These are phyloP conservation scores for Xylaria sp. DNA, from an alignment of 2,329 filamentous ascomycete species.

Conservation along the genomic window DNA sequence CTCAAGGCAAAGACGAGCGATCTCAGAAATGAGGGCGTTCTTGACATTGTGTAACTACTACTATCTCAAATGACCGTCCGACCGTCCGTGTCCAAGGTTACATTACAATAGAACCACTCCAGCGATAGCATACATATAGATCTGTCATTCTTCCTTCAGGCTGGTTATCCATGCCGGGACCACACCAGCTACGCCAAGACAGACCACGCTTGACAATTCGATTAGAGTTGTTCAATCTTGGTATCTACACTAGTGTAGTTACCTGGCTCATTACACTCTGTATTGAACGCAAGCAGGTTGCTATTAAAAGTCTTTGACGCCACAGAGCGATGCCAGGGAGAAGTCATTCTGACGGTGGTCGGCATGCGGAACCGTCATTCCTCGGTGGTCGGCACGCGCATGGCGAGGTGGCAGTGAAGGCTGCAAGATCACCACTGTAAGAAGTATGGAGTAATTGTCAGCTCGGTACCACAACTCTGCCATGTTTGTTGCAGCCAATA, in stretches of 20 bases:
- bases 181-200: no score
- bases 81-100: background rate
- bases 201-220: no score
- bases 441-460: conserved; percentile 17
- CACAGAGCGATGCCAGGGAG: background rate
- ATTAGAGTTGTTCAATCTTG: background rate
- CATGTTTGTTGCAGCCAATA: conserved; percentile 1
- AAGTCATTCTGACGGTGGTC: conserved; percentile 1
- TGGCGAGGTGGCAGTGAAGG: background rate
- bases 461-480: background rate
- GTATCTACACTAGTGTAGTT: background rate
- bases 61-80: background rate
- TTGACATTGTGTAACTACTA: conserved; percentile 10
- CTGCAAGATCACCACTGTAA: background rate
- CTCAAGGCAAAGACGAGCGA: background rate
- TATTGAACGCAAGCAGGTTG: background rate
- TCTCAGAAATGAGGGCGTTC: conserved; percentile 10
- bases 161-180: no score
- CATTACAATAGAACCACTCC: background rate
- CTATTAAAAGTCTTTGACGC: background rate
- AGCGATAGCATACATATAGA: background rate
- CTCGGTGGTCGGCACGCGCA: conserved; percentile 19
- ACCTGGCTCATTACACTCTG: no score
- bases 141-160: no score
- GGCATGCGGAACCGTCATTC: conserved; percentile 3